Evolutionary conservation across 305 asterid species (phyloP), one percentile per base, ranked within the genome.

Genomic region (Fraxinus sp.): DNA sequence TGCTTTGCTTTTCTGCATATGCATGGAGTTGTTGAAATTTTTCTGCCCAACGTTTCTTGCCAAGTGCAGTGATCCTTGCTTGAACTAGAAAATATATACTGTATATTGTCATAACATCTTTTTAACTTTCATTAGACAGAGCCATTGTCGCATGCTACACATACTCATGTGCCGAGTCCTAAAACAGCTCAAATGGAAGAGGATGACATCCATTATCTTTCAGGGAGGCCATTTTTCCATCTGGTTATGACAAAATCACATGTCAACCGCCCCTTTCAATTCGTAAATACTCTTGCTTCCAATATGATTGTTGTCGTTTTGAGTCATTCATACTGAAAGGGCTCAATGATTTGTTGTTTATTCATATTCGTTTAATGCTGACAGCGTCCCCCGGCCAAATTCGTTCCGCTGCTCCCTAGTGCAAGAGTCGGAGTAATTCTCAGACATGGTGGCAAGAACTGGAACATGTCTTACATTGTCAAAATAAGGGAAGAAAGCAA

Each of bases 311-410:
- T 57, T 26, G 35, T 59, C 4, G 26, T 1, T 62, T 70, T 7
- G 4, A 32, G 16, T 55, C 28, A 10, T 78, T 24, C 68, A 22
- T 13, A 22, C 14, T 35, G 22, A 5, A 43, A 75, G 9, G 10
- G 43, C 30, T 3, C 13, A 18, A 6, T 72, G 3, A 1, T 8
- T 36, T 13, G 3, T 5, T 2, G 8, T 9, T 75, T 10, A n/a
- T 6, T 14, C 39, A 36, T 7, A 46, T 22, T 43, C 13, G 66
- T 14, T 20, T 7, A n/a, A 46, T 55, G 13, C 30, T 57, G 49
- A 66, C 87, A 88, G 94, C 0, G 0, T 28, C 16, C 87, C n/a
- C 94, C 92, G 5, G n/a, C 3, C 32, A 79, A 59, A 11, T 30
- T 81, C 30, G 0, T 0, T 6, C 3, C 20, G 1, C 1, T 7